Base-by-base conservation (phyloP, 2,329 filamentous ascomycete species). In the Sarocladiaceae sp. region DNA sequence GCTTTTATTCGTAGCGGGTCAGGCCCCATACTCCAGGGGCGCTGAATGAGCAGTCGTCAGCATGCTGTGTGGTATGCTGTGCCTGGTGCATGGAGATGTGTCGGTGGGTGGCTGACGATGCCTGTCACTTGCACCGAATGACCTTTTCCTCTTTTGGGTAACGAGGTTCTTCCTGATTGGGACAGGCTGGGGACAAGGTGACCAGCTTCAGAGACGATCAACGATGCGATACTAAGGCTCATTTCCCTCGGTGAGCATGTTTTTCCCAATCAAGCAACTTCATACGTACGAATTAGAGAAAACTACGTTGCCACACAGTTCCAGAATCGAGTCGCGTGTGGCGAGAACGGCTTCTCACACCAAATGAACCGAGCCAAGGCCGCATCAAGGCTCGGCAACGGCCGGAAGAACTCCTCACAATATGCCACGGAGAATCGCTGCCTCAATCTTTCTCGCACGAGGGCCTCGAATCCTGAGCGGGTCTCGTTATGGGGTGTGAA, bases 301-400 rank as follows among this genome's bases (percentile, higher is more conserved):
- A 11, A 5, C 15, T 16, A 23, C 5, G 11, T 39, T 26, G 24
- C 20, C 20, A 33, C 44, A n/a, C 62, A 59, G 41, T 58, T 52
- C 61, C 59, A 66, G 35, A 68, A 58, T 2, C 33, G 48, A 34
- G 56, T 57, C 0, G 61, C 56, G 2, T 58, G 55, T 3, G 46
- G 29, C 33, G 44, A 11, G 41, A 67, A 68, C 23, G 62, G 63
- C 3, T 52, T 55, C 2, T 66, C 59, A 9, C 65, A 69, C 65
- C 66, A 69, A 27, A 64, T 61, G 37, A 67, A 69, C 21, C 53
- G 53, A 39, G 54, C 55, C 32, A 68, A 43, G 18, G 62, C 54
- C 13, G 35, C 33, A 21, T 58, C 50, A 18, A 66, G 16, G 31
- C 58, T 55, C 6, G 52, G 19, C 61, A 62, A 66, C 33, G 65